phyloP scores from a whole-genome alignment of 495 filamentous ascomycete species.

The Apodospora peruviana region DNA sequence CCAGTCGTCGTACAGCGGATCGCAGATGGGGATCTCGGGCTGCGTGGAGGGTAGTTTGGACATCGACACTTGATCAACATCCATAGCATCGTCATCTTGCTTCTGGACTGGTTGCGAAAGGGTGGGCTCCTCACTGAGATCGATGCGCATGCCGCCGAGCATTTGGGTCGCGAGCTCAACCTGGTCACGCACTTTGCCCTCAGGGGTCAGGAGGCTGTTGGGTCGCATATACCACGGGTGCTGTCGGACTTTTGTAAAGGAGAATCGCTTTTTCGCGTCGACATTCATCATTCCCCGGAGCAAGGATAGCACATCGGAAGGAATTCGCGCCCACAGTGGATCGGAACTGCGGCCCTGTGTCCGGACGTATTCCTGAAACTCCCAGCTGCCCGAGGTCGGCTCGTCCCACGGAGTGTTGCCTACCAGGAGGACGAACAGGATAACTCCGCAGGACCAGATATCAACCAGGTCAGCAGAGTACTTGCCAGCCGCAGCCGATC shows the following conservation, averaged over 20 bases:
- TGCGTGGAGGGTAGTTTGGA: constrained; percentile 61
- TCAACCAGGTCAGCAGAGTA: constrained; percentile 84
- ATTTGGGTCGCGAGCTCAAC: constrained; percentile 83
- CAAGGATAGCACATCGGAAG: constrained; percentile 72
- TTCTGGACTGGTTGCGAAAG: constrained; percentile 33
- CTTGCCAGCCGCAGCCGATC: constrained; percentile 50
- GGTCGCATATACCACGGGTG: constrained; percentile 93
- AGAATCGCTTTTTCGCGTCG: constrained; percentile 70
- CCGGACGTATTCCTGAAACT: constrained; percentile 78
- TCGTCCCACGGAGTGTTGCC: constrained; percentile 99
- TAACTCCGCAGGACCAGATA: constrained; percentile 96
- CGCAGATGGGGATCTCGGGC: constrained; percentile 65
- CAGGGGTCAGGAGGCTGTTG: constrained; percentile 66
- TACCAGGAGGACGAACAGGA: constrained; percentile 89
- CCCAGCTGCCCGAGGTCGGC: constrained; percentile 72
- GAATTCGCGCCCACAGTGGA: constrained; percentile 78
- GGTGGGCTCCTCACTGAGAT: constrained; percentile 68
- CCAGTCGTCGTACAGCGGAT: constrained; percentile 78
- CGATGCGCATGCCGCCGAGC: constrained; percentile 88
- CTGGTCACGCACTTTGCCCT: constrained; percentile 75
- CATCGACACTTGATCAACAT: constrained; percentile 41
- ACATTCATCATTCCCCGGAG: constrained; percentile 91
- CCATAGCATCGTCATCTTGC: constrained; percentile 48
- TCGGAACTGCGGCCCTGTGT: constrained; percentile 76
- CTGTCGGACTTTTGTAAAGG: constrained; percentile 76